A percentile compares a stretch with the other conserved stretches of the same genome.
These are phyloP conservation scores for Penicillium verhagenii DNA, from an alignment of 495 filamentous ascomycete species.

Conservation along the genomic window DNA sequence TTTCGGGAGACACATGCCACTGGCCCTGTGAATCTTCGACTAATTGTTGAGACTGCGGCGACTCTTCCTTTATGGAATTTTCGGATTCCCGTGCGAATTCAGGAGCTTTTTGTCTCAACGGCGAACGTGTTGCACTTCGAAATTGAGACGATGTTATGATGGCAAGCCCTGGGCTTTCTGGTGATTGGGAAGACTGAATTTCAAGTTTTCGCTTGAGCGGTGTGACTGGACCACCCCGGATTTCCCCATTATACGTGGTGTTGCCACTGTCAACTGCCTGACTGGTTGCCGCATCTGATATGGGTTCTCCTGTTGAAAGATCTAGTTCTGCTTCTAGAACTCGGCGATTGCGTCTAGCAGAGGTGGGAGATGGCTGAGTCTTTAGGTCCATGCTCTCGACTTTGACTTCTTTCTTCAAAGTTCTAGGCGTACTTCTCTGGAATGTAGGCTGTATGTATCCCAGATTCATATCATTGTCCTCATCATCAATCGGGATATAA, in stretches of 20 bases:
- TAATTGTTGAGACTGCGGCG: conserved; percentile 1
- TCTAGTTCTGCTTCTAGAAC: conserved; percentile 21
- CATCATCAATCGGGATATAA: conserved; percentile 38
- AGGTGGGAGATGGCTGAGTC: background rate
- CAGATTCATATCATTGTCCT: conserved; percentile 35
- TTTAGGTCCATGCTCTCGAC: background rate
- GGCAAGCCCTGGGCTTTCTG: conserved; percentile 42
- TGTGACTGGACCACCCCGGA: conserved; percentile 21
- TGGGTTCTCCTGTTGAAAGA: conserved; percentile 28
- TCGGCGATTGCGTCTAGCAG: conserved; percentile 16
- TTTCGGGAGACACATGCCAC: background rate
- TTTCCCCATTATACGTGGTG: background rate
- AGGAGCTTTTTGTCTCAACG: conserved; percentile 18
- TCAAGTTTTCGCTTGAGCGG: conserved; percentile 38
- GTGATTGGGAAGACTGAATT: conserved; percentile 48
- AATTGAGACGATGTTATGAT: conserved; percentile 44
- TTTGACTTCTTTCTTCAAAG: background rate
- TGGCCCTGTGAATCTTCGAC: conserved; percentile 5
- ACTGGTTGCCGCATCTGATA: conserved; percentile 11
- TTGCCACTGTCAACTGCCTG: conserved; percentile 1
- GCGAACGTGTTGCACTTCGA: conserved; percentile 30
- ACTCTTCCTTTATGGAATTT: conserved; percentile 27
- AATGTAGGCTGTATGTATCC: conserved; percentile 33
- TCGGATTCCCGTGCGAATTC: conserved; percentile 1
- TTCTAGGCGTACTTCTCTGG: conserved; percentile 1